Conservation (phyloP, 2,329 filamentous ascomycete species). For the Fragosphaeria purpurea region DNA sequence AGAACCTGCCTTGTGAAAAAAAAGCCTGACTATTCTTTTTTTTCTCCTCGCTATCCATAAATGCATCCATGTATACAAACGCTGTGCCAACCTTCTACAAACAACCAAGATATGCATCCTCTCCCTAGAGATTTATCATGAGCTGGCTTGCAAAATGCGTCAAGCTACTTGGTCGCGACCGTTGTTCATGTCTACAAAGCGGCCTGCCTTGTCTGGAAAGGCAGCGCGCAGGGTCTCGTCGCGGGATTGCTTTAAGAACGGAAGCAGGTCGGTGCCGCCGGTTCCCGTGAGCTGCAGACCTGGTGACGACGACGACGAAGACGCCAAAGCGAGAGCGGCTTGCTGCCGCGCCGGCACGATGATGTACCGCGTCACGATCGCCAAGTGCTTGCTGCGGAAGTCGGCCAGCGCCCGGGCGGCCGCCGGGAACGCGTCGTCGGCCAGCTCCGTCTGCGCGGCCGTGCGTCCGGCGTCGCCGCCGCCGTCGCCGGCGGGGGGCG, state of each 20-base stretch:
- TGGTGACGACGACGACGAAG: conserved; percentile 38
- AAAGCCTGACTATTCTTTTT: too few relatives aligned
- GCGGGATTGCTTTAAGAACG: conserved; percentile 79
- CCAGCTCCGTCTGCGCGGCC: conserved; percentile 18
- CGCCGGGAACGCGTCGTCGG: conserved; percentile 48
- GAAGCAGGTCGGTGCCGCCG: conserved; percentile 76
- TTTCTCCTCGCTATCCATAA: too few relatives aligned
- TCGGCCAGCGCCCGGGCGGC: conserved; percentile 57
- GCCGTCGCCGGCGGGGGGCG: conserved; percentile 24
- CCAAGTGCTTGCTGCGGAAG: conserved; percentile 87
- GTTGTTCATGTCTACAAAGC: too few relatives aligned
- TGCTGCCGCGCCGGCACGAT: conserved; percentile 62
- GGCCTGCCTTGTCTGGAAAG: background rate
- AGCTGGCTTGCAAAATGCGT: too few relatives aligned
- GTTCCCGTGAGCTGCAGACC: conserved; percentile 56
- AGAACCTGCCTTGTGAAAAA: too few relatives aligned
- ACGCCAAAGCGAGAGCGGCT: conserved; percentile 41
- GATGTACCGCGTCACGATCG: conserved; percentile 92
- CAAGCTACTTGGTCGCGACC: too few relatives aligned
- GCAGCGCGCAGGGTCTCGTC: conserved; percentile 56
- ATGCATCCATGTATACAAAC: too few relatives aligned
- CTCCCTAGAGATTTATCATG: too few relatives aligned
- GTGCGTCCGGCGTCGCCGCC: conserved; percentile 15
- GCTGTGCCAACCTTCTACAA: too few relatives aligned
- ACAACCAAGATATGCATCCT: too few relatives aligned